Evolutionary conservation across 1,284 basidiomycete species (phyloP), one percentile per base, ranked within the genome.

Genomic region (Ceratobasidium theobromae): DNA sequence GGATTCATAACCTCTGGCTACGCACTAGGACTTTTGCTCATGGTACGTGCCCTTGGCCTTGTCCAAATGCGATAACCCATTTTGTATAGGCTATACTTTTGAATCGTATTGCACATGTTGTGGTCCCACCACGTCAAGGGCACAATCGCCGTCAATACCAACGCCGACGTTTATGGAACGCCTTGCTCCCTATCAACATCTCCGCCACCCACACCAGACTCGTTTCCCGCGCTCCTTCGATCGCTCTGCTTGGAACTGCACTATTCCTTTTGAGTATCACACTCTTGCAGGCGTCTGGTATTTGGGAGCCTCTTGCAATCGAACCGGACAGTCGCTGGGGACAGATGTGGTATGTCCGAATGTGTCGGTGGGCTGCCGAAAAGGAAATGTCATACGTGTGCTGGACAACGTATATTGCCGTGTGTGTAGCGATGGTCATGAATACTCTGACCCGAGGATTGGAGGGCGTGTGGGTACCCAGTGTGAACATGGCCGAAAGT

Each of bases 91-190:
- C 83, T 11, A 75, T 90, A 45, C 73, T 89, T 23, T 75, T 89
- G 57, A 86, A 89, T 71, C 82, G 88, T 35, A 86, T 90, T 66
- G 87, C 89, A 70, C 85, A 90, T 74, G 83, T 88, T 54, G 85
- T 89, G 48, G 83, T 88, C 0, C 88, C 88, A 11, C 82, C 85
- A n/a, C 81, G 82, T 4, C 77, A 77, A 49, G 74, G 78, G 0
- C 75, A 75, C 32, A 69, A 68, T 8, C 71, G 73, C 54, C 75
- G 74, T 40, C 65, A 35, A 38, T 35, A 43, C 16, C 21, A 53
- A 8, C 41, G 28, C 57, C 52, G 43, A 76, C 35, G 52, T 72
- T 51, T 33, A 82, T 41, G 76, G 79, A 64, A 73, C 74, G 27
- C 76, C 9, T 55, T 88, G 21, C 79, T 90, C 52, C 88, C 88